A percentile compares a stretch with the other conserved stretches of the same genome.
Evolutionary conservation across 2,329 filamentous ascomycete genomes (phyloP).

Genomic region (Fusarium albosuccineum): DNA sequence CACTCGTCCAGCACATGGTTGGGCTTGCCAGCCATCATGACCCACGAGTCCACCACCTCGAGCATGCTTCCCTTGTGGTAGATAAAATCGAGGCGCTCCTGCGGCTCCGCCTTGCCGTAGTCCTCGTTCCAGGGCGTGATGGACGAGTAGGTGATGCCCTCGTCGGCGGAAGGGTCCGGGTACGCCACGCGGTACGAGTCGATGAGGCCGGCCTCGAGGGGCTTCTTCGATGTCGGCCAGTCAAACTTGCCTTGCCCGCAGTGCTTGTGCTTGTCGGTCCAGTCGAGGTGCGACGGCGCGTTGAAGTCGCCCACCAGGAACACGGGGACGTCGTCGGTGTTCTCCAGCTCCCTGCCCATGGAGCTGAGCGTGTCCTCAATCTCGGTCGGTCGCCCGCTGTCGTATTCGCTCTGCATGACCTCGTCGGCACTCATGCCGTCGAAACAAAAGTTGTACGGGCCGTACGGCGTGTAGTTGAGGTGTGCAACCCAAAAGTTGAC

Average conservation of each 20-base stretch:
- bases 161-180: conserved; percentile 48
- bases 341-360: conserved; percentile 48
- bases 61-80: conserved; percentile 52
- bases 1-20: conserved; percentile 52
- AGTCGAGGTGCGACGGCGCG: conserved; percentile 58
- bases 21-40: conserved; percentile 49
- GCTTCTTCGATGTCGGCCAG: conserved; percentile 54
- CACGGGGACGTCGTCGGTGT: conserved; percentile 50
- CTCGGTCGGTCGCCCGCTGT: conserved; percentile 52
- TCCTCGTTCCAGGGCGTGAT: conserved; percentile 50
- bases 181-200: conserved; percentile 54
- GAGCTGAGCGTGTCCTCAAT: conserved; percentile 49
- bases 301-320: conserved; percentile 57
- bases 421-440: conserved; percentile 48
- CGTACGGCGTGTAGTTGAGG: conserved; percentile 54
- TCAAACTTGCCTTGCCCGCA: conserved; percentile 51
- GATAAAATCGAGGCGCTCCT: conserved; percentile 58
- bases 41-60: conserved; percentile 45
- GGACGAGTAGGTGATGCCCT: conserved; percentile 56
- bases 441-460: conserved; percentile 58
- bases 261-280: conserved; percentile 51
- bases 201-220: conserved; percentile 50
- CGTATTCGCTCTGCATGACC: conserved; percentile 50
- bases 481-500: conserved; percentile 53
- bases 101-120: conserved; percentile 53